Evolutionary conservation across 1,284 basidiomycete genomes (phyloP).

Genomic region (Melanopsichium pennsylvanicum): DNA sequence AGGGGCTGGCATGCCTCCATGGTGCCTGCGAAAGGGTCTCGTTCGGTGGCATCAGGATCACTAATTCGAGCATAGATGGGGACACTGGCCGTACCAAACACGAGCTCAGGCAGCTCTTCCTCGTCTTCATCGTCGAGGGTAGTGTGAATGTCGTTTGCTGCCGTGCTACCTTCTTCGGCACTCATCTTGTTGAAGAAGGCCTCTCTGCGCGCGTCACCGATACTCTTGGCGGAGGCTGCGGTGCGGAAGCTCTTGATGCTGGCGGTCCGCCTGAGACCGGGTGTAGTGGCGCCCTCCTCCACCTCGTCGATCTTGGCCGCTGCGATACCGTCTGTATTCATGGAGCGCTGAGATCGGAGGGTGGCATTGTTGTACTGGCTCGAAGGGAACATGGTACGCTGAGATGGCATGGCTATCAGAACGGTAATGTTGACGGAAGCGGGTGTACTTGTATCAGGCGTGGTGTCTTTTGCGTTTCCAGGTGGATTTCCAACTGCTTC

Average conservation of each 20-base stretch:
- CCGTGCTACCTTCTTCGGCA: conserved; percentile 17
- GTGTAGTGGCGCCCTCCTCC: conserved; percentile 29
- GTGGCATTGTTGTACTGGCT: conserved; percentile 12
- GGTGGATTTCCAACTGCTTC: conserved; percentile 5
- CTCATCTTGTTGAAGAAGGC: conserved; percentile 53
- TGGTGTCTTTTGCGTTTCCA: neutral
- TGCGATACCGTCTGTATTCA: conserved; percentile 15
- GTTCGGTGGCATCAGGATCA: neutral
- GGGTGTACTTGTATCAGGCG: conserved; percentile 23
- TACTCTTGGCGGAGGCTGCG: conserved; percentile 37
- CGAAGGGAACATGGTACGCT: conserved; percentile 52
- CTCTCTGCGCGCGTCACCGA: conserved; percentile 53
- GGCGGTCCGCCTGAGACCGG: conserved; percentile 40
- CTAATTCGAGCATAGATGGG: conserved; percentile 47
- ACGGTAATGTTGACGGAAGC: conserved; percentile 58
- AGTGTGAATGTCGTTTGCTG: conserved; percentile 3
- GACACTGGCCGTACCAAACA: conserved; percentile 61
- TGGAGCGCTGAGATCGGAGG: conserved; percentile 22
- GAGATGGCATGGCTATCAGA: conserved; percentile 59
- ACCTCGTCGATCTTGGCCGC: conserved; percentile 43
- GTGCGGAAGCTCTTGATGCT: conserved; percentile 54
- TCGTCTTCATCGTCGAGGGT: conserved; percentile 55
- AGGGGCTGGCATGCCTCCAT: conserved; percentile 35
- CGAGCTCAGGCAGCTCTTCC: conserved; percentile 59
- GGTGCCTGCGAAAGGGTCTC: conserved; percentile 23